Conservation (phyloP, 1,284 basidiomycete genomes). For the Exobasidium rhododendri region DNA sequence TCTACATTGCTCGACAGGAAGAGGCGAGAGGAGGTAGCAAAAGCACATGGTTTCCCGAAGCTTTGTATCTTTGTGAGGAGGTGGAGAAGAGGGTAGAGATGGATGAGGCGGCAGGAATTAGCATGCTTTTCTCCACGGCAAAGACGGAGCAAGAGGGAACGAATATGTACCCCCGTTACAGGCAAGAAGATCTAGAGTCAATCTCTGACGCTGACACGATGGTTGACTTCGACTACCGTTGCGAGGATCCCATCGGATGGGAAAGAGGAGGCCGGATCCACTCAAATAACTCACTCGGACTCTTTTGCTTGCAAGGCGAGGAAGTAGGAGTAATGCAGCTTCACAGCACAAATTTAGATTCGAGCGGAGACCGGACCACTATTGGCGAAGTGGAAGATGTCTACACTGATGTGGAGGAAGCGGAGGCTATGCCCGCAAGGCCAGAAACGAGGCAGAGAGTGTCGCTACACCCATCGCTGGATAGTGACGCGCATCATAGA, state of each 20-base stretch:
- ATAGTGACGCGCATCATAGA: neutral
- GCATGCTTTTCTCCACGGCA: no score
- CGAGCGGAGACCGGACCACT: neutral
- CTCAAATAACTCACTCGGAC: neutral
- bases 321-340: neutral
- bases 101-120: no score
- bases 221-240: neutral
- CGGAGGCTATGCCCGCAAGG: neutral
- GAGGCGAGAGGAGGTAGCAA: no score
- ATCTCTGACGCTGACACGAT: neutral
- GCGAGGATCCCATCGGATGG: constrained; percentile 1
- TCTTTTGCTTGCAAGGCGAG: no score
- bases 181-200: no score
- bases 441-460: no score
- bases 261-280: neutral
- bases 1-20: no score
- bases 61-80: no score
- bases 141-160: no score
- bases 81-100: no score
- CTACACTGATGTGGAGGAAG: neutral
- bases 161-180: no score
- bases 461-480: neutral
- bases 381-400: neutral
- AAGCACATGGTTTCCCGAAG: no score
- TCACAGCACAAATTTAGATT: neutral